Percentiles rank a stretch among this genome's conserved stretches.
Evolutionary conservation across 106 monocot genomes (phyloP).

Genomic region (Chionographis japonica): DNA sequence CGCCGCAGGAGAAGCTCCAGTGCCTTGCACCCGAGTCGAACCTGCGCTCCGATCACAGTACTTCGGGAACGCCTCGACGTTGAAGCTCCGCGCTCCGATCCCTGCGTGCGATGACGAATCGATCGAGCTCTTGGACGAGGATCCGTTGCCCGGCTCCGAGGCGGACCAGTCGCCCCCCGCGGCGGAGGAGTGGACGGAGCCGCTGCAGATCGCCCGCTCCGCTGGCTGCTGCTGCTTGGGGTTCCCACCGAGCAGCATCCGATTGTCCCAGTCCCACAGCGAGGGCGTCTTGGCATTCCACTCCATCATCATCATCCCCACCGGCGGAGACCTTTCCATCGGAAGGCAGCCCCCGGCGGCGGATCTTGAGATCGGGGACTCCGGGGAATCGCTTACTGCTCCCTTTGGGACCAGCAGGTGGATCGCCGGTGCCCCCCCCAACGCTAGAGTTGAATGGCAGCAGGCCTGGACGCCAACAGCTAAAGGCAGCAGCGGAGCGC

Average conservation of each 20-base stretch:
- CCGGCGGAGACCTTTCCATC: too few species aligned
- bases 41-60: constrained; percentile 3
- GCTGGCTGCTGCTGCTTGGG: constrained; percentile 6
- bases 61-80: constrained; percentile 6
- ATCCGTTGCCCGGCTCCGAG: constrained; percentile 24
- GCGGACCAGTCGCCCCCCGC: constrained; percentile 17
- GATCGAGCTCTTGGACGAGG: constrained; percentile 32
- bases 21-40: not conserved
- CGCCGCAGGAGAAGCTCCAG: constrained; percentile 10
- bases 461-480: too few species aligned
- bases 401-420: too few species aligned
- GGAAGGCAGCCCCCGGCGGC: too few species aligned
- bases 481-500: too few species aligned
- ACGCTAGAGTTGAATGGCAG: too few species aligned
- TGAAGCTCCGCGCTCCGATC: not conserved
- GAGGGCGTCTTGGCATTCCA: constrained; percentile 36
- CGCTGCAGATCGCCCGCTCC: constrained; percentile 10
- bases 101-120: constrained; percentile 23
- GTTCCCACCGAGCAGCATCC: constrained; percentile 16
- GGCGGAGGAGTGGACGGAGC: constrained; percentile 24
- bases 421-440: too few species aligned
- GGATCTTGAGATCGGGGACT: too few species aligned
- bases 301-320: constrained; percentile 19
- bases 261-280: constrained; percentile 51
- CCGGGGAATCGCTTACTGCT: too few species aligned